Percentiles rank a stretch among this genome's conserved stretches.
Conservation (phyloP, 2,329 filamentous ascomycete genomes). For the Sporothrix inflata region DNA sequence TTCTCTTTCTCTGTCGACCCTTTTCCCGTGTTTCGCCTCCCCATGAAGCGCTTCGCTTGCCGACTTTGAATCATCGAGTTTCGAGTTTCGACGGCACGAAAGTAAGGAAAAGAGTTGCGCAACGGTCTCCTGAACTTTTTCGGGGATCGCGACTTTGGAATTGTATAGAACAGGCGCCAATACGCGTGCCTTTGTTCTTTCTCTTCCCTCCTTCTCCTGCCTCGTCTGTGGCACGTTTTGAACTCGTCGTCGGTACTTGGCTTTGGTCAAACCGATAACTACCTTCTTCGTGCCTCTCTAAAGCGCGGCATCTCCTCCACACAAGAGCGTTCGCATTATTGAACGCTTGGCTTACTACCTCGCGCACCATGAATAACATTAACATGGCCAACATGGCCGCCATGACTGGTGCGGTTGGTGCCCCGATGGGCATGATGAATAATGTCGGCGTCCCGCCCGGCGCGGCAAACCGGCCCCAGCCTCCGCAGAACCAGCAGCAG, state of each 20-base stretch:
- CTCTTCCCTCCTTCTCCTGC: neutral
- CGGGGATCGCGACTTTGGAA: conserved; percentile 11
- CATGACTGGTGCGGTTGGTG: conserved; percentile 69
- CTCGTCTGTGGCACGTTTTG: conserved; percentile 3
- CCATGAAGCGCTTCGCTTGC: conserved; percentile 20
- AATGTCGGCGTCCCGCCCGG: conserved; percentile 50
- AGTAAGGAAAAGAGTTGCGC: neutral
- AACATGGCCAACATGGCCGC: conserved; percentile 71
- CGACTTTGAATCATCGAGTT: conserved; percentile 34
- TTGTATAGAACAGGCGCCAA: neutral
- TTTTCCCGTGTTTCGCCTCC: neutral
- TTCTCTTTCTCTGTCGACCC: neutral
- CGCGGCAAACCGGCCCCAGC: conserved; percentile 38
- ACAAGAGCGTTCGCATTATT: neutral
- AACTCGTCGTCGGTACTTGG: neutral
- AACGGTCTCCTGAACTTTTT: neutral
- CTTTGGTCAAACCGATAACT: neutral
- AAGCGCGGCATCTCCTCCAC: neutral
- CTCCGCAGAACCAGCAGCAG: conserved; percentile 40
- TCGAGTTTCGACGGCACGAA: conserved; percentile 30
- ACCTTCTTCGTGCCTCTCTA: neutral
- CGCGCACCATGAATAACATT: conserved; percentile 60
- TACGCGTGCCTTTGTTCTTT: conserved; percentile 12
- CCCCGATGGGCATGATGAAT: conserved; percentile 69
- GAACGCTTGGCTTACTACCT: neutral